Evolutionary conservation across 2,329 filamentous ascomycete genomes (phyloP).

Genomic region (Hirsutella rhossiliensis): DNA sequence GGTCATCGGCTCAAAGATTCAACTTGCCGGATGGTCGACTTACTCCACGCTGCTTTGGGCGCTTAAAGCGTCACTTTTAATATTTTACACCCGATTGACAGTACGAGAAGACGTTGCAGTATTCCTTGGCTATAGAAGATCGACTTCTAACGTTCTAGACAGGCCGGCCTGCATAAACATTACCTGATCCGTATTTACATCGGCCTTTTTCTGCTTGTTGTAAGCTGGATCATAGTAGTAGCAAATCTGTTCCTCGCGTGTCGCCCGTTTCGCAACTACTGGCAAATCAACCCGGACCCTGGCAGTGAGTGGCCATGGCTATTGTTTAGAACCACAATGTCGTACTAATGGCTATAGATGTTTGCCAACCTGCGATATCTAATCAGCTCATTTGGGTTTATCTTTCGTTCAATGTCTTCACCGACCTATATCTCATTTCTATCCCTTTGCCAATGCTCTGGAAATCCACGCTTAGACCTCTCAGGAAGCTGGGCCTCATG

Average conservation of each 20-base stretch:
- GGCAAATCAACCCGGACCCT: conserved; percentile 47
- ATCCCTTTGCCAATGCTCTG: conserved; percentile 43
- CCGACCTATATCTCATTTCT: conserved; percentile 45
- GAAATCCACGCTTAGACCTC: conserved; percentile 20
- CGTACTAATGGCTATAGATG: conserved; percentile 15
- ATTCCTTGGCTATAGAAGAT: background rate
- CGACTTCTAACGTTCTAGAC: no score
- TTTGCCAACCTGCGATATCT: conserved; percentile 37
- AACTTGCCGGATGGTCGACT: conserved; percentile 41
- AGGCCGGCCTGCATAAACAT: conserved; percentile 26
- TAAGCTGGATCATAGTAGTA: conserved; percentile 36
- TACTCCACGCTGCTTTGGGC: conserved; percentile 43
- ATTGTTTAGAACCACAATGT: background rate
- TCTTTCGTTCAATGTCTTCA: conserved; percentile 38
- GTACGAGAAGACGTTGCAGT: background rate
- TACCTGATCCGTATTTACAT: conserved; percentile 33
- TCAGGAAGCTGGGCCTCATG: conserved; percentile 25
- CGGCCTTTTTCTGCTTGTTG: conserved; percentile 34
- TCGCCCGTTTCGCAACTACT: conserved; percentile 38
- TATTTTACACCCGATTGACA: conserved; percentile 44
- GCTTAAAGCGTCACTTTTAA: conserved; percentile 42
- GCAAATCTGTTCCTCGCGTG: conserved; percentile 40
- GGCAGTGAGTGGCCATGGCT: conserved; percentile 27
- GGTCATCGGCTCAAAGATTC: conserved; percentile 43
- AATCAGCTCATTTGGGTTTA: conserved; percentile 38